These are phyloP conservation scores for Trametes punicea DNA, from an alignment of 768 basidiomycete species.

Conservation along the genomic window DNA sequence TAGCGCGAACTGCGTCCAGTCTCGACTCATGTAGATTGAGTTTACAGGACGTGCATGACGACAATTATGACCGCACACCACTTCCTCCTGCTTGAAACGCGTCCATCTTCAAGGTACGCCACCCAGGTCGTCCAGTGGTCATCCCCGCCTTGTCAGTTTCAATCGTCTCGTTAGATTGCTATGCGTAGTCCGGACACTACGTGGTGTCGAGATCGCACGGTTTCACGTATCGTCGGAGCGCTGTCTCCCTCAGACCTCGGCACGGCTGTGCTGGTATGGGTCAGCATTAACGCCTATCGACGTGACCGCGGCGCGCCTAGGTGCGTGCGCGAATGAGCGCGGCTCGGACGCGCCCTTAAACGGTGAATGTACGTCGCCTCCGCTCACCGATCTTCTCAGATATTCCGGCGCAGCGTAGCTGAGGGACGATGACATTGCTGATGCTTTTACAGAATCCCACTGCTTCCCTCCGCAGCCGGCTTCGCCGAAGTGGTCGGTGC, in stretches of 20 bases:
- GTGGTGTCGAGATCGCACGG: too few species aligned
- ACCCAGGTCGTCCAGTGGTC: too few species aligned
- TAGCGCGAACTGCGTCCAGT: neutral
- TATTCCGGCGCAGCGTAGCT: neutral
- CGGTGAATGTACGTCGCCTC: too few species aligned
- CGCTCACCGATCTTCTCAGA: too few species aligned
- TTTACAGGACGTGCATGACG: neutral
- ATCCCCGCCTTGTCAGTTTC: too few species aligned
- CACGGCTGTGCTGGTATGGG: neutral
- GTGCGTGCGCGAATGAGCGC: neutral
- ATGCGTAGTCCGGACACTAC: too few species aligned
- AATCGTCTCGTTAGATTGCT: too few species aligned
- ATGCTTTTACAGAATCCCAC: too few species aligned
- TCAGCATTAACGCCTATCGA: neutral
- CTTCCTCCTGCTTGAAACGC: neutral
- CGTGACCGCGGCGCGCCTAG: neutral
- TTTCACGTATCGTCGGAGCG: neutral
- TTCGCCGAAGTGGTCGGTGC: too few species aligned
- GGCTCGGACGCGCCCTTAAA: neutral
- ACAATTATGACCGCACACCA: neutral
- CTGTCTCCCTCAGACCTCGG: neutral
- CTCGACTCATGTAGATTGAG: neutral
- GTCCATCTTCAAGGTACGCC: neutral
- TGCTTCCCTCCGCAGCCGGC: too few species aligned
- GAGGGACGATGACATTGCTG: too few species aligned